Evolutionary conservation across 768 basidiomycete genomes (phyloP).

Genomic region (Amanita inopinata): DNA sequence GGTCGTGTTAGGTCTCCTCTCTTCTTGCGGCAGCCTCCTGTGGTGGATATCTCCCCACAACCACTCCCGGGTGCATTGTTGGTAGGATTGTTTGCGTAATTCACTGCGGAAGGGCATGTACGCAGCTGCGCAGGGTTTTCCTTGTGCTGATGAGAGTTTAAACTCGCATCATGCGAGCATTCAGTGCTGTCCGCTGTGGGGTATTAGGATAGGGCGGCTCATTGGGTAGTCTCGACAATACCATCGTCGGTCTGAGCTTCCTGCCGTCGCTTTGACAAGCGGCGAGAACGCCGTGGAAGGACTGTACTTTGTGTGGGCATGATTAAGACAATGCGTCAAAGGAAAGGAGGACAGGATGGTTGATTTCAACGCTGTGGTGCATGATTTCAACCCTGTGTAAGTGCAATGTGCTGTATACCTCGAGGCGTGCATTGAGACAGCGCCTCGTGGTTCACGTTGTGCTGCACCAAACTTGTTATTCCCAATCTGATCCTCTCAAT

Average conservation of each 20-base stretch:
- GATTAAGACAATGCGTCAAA: background rate
- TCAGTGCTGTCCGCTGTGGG: no score
- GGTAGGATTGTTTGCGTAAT: no score
- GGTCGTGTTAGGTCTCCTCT: slow-evolving; percentile 51
- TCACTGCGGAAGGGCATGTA: no score
- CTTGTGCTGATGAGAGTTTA: no score
- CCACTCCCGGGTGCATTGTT: no score
- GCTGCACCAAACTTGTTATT: background rate
- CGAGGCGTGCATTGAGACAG: slow-evolving; percentile 14
- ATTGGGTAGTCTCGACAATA: no score
- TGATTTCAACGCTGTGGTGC: slow-evolving; percentile 6
- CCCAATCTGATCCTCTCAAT: background rate
- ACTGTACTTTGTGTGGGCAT: background rate
- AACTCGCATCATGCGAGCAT: background rate
- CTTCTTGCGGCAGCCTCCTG: slow-evolving; percentile 13
- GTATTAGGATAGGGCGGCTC: no score
- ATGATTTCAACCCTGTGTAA: slow-evolving; percentile 21
- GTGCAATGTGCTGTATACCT: slow-evolving; percentile 31
- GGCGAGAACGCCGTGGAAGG: slow-evolving; percentile 29
- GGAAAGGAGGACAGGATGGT: background rate
- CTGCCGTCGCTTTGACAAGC: slow-evolving; percentile 27
- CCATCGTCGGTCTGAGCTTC: background rate
- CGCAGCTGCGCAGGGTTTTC: no score
- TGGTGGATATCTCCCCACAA: no score
- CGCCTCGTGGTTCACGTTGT: background rate